Conservation (phyloP, 2,329 filamentous ascomycete species). For the Sclerotinia sclerotiorum region DNA sequence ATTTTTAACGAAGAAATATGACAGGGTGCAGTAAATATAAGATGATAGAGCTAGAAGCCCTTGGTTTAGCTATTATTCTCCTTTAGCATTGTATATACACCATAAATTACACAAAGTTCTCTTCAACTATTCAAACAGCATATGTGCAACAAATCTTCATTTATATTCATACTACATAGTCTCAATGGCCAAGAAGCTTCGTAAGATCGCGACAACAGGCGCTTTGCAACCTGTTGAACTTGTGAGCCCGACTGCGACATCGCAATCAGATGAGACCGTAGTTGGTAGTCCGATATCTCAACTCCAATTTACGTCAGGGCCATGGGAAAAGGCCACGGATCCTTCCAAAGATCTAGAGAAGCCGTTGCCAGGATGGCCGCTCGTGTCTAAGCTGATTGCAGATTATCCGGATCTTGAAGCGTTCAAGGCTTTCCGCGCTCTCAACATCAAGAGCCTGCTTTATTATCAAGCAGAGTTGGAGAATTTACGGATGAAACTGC, state of each 20-base stretch:
- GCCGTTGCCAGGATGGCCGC: conserved; percentile 25
- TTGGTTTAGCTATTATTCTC: neutral
- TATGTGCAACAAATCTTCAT: neutral
- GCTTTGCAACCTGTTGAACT: neutral
- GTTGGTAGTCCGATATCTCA: neutral
- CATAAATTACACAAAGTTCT: neutral
- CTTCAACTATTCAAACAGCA: neutral
- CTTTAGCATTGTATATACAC: neutral
- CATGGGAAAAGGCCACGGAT: neutral
- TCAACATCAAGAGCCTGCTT: conserved; percentile 30
- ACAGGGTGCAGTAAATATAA: neutral
- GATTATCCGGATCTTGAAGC: conserved; percentile 25
- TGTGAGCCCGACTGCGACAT: neutral
- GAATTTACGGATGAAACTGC: conserved; percentile 19
- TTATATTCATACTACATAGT: neutral
- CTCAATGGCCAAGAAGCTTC: conserved; percentile 1
- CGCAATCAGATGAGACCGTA: neutral
- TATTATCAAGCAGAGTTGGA: conserved; percentile 31
- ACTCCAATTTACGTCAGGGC: neutral
- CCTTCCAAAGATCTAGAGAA: conserved; percentile 2
- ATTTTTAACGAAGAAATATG: neutral
- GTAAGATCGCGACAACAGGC: neutral
- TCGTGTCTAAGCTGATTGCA: conserved; percentile 19
- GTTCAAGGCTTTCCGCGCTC: conserved; percentile 27
- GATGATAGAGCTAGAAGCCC: neutral